Evolutionary conservation across 768 basidiomycete genomes (phyloP), one percentile per base, ranked within the genome.

Genomic region (Ramaria rubella): DNA sequence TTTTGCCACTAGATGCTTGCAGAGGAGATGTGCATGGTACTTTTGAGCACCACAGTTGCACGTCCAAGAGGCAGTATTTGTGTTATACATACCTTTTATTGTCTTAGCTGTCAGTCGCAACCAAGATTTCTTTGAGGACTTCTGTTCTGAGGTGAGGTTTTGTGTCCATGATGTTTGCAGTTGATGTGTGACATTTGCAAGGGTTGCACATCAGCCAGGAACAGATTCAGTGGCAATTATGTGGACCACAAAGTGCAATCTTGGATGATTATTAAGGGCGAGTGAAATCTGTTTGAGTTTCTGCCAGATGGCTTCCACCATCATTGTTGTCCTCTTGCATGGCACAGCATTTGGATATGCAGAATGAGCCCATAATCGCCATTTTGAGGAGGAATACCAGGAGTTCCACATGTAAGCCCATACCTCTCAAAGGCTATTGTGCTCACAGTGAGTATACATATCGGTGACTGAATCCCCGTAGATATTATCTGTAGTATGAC

Each of bases 361-460:
- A 5, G 69, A 69, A 3, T 64, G 58, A 5, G 72, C 69, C 72
- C 70, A 72, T 1, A 72, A 63, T 19, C 49, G 55, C 70, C 71
- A 73, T 60, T 57, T 64, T 15, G 59, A 58, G 1, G 65, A 66
- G 23, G 60, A 31, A 55, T 73, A 72, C 72, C 72, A 73, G 15
- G 51, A 65, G 7, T 62, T 60, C 72, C 72, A 72, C 62, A 73
- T 58, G 48, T 73, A 73, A 2, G 61, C 72, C 69, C 71, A 72
- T 4, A 70, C 69, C 50, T 73, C 67, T 1, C 62, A 42, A 8
- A 74, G 64, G 2, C 64, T 66, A 7, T 65, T 58, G n/a, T n/a
- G n/a, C n/a, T n/a, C n/a, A n/a, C 73, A 73, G 59, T 66, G 71
- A 1, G 30, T 15, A 38, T 72, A 73, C 71, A 75, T 73, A 34